Evolutionary conservation across 2,329 filamentous ascomycete genomes (phyloP).

Genomic region (Cordyceps farinosa): DNA sequence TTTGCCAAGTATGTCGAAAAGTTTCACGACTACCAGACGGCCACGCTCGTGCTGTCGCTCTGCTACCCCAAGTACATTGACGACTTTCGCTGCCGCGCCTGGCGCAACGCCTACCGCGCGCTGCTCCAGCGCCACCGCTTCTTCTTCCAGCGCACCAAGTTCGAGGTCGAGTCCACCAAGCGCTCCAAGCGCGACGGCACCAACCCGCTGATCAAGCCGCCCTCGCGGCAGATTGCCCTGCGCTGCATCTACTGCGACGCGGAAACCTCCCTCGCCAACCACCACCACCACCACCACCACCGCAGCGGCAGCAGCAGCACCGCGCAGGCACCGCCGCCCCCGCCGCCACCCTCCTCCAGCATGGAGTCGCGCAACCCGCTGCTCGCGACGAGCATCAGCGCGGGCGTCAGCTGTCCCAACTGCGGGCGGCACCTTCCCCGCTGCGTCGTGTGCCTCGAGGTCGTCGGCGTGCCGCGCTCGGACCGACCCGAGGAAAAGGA

Average conservation of each 20-base stretch:
- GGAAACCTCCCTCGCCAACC: conserved; percentile 49
- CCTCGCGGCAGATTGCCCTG: conserved; percentile 67
- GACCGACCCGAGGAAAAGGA: conserved; percentile 52
- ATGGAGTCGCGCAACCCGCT: conserved; percentile 51
- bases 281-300: conserved; percentile 25
- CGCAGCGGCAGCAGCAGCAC: conserved; percentile 17
- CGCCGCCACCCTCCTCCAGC: conserved; percentile 24
- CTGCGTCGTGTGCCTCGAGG: conserved; percentile 64
- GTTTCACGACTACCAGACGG: conserved; percentile 75
- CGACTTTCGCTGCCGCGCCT: conserved; percentile 70
- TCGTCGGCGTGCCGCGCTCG: conserved; percentile 61
- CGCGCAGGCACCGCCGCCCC: conserved; percentile 13
- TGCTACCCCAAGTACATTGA: conserved; percentile 73
- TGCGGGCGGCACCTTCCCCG: conserved; percentile 65
- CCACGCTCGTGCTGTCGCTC: conserved; percentile 69
- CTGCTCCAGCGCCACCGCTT: conserved; percentile 69
- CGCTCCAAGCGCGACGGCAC: conserved; percentile 61
- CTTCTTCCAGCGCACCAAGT: conserved; percentile 72
- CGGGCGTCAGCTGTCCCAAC: conserved; percentile 62
- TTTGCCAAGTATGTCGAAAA: conserved; percentile 72
- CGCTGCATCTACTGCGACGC: conserved; percentile 74
- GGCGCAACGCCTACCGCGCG: conserved; percentile 68
- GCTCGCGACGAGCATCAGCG: conserved; percentile 53
- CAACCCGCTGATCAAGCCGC: conserved; percentile 57
- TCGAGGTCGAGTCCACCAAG: conserved; percentile 72